Base-by-base conservation (phyloP, 495 filamentous ascomycete species). In the Hypoxylon perforatum region DNA sequence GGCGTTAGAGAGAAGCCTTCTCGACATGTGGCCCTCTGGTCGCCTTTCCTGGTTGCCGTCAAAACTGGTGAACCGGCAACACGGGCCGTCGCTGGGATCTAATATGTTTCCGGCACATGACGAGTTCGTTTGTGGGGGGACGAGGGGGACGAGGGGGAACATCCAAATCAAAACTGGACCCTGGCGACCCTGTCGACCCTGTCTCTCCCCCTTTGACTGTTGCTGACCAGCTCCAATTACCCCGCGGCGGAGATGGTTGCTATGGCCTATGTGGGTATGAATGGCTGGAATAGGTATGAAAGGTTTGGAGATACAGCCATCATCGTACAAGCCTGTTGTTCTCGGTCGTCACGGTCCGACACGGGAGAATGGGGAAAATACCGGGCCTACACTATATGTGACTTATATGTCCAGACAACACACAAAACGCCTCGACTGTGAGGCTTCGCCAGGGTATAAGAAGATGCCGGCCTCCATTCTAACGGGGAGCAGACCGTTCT, bases 321-420 rank as follows among this genome's bases (percentile, higher is more conserved):
- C 59, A 67, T 56, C 60, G 61, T 56, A 72, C 61, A 72, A 67
- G 62, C 61, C 69, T 74, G 58, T 71, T 76, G 71, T 76, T 76
- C 72, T 79, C 80, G 79, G 80, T 78, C 72, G 77, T 73, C 72
- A 77, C 78, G 80, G 75, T 80, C 79, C 79, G 79, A 77, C 75
- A 73, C 75, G 76, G 79, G 73, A 78, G 74, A 80, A 77, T 74
- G 69, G 75, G 77, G 71, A 74, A 69, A 75, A 72, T 71, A 70
- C 70, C 63, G 55, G 38, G 15, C 52, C 39, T 61, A 64, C 38
- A 36, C 36, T 60, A 59, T 54, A 54, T 54, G 25, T 54, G 19
- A 49, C 23, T 35, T 54, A 54, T 54, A 42, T 54, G 19, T 55
- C 23, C 35, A 57, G 55, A 57, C 45, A 19, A 21, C 41, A 44